Evolutionary conservation across 208 protist genomes (phyloP).

Genomic region (Trichomonas vaginalis): DNA sequence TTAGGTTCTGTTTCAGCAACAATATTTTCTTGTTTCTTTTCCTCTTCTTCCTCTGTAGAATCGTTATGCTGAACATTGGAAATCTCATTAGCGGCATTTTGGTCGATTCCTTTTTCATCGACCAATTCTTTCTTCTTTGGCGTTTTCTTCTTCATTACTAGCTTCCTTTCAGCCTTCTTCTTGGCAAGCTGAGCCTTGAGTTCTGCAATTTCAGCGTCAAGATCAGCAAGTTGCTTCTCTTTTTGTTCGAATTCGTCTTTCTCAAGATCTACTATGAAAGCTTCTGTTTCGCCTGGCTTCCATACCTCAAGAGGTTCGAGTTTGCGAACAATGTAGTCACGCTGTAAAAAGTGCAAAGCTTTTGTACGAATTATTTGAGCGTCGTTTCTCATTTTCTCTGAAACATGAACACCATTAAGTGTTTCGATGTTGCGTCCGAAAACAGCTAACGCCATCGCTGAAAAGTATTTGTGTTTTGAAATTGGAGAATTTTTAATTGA

Average conservation of each 20-base stretch:
- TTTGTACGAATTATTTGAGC: not conserved
- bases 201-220: not conserved
- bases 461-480: not conserved
- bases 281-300: not conserved
- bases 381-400: not conserved
- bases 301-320: not conserved
- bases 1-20: not conserved
- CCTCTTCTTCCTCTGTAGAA: not conserved
- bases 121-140: not conserved
- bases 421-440: not conserved
- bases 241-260: not conserved
- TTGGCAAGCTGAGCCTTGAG: not conserved
- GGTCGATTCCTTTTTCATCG: not conserved
- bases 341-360: not conserved
- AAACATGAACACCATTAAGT: not conserved
- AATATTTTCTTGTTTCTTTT: not conserved
- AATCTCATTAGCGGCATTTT: not conserved
- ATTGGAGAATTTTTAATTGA: not conserved
- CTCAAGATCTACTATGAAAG: not conserved
- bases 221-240: not conserved
- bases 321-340: not conserved
- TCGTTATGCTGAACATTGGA: not conserved
- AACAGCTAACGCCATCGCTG: not conserved
- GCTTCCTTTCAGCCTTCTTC: not conserved
- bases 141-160: not conserved